Base-by-base conservation (phyloP, 108 stramenopile genomes). In the Skeletonema tropicum region DNA sequence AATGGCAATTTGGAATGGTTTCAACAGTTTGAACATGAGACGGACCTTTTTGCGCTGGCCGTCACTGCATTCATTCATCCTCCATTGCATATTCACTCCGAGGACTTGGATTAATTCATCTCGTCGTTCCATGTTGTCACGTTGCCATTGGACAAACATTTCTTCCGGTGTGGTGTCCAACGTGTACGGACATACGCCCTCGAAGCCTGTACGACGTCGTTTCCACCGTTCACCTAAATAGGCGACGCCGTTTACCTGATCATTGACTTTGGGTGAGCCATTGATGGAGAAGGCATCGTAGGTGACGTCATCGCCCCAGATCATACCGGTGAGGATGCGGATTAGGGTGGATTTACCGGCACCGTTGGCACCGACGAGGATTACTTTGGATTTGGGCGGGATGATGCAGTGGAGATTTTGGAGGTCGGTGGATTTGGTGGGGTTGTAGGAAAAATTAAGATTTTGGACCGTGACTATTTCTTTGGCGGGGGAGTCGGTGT, bases 191-290 rank as follows among this genome's bases (percentile, higher is more conserved):
- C 92, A 89, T 42, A 89, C 88, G 15, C 98, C 99, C 1, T 98
- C 99, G 80, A 99, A 99, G 13, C 98, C 97, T 13, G 99, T 93
- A 0, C 96, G 96, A n/a, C 96, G 87, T 93, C 97, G 96, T 2
- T 98, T 98, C 97, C 99, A 98, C 66, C 97, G 96, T 42, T 91
- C 94, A 73, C 96, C 97, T 52, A 99, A 75, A 85, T 96, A 99
- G 8, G 97, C 86, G 73, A 89, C 74, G 0, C 97, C 97, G 55
- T 98, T 80, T 7, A 99, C 92, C 14, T 79, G 67, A 55, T 55
- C 52, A 10, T 55, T 55, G 5, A 55, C 52, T 9, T 55, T 55
- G 23, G 52, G 2, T 25, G 6, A 0, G 0, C 52, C 52, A 10
- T 55, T 55, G 6, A 55, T 55, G 7, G 23, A 23, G 21, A 55